phyloP scores from a whole-genome alignment of 352 stramenopile species.

The Aphanomyces astaci region DNA sequence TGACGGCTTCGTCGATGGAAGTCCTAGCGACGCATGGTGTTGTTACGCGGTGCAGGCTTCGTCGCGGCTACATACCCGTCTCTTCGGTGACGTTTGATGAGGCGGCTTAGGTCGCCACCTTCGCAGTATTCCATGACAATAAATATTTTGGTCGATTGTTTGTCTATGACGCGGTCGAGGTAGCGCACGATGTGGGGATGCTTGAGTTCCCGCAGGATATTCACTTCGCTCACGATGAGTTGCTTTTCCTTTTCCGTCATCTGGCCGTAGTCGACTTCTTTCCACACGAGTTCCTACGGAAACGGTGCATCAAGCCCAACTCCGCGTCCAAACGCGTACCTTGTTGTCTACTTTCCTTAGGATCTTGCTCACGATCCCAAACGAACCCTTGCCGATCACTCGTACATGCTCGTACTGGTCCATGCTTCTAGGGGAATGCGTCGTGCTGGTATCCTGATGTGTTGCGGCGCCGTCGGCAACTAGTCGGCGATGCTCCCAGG shows the following conservation, averaged over 20 bases:
- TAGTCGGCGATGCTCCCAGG: background rate
- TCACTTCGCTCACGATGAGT: constrained; percentile 91
- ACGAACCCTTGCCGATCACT: constrained; percentile 87
- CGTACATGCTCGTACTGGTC: constrained; percentile 85
- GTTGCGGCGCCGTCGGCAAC: background rate
- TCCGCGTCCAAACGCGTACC: no score
- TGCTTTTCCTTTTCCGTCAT: constrained; percentile 93
- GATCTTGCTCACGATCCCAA: constrained; percentile 88
- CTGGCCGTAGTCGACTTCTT: constrained; percentile 87
- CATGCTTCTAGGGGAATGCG: no score
- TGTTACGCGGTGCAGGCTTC: constrained; percentile 1
- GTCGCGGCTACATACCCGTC: constrained; percentile 53
- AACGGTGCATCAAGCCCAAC: no score
- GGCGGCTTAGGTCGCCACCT: constrained; percentile 82
- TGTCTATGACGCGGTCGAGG: constrained; percentile 91
- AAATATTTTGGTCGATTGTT: constrained; percentile 87
- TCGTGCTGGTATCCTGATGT: no score
- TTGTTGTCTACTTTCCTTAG: constrained; percentile 82
- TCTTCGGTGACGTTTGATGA: constrained; percentile 86
- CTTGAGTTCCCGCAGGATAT: constrained; percentile 88
- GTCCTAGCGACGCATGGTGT: constrained; percentile 35
- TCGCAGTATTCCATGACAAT: constrained; percentile 94
- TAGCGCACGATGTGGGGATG: constrained; percentile 92
- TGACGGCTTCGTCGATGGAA: constrained; percentile 89
- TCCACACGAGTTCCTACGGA: constrained; percentile 89